Base-by-base conservation (phyloP, 169 alveolate genomes). In the Plasmodium gaboni region DNA sequence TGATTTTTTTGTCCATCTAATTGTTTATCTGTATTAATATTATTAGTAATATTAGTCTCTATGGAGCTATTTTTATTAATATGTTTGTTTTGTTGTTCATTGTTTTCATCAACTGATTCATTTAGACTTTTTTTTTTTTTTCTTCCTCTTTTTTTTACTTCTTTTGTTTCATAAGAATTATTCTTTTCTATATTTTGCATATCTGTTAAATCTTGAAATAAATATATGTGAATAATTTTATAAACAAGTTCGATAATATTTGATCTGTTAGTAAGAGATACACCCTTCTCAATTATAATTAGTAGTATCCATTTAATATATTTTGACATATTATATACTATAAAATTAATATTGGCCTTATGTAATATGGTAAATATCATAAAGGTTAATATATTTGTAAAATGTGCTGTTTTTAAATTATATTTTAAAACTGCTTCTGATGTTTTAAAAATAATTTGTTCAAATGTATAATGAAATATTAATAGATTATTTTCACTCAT, bases 221-320 rank as follows among this genome's bases (percentile, higher is more conserved):
- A 73, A 19, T 83, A 83, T 46, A 83, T 70, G 7, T 83, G 91
- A 12, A 83, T 70, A 6, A 83, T 69, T 68, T 70, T 67, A 26
- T 57, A 69, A 0, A 83, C 63, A 10, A 83, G 55, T 13, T 83
- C 86, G 19, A 83, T 51, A 19, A 83, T 83, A 26, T 83, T 67
- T 1, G 91, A 83, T 9, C 86, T 46, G 64, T 63, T 83, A 2
- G 91, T 83, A n/a, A 83, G 5, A 5, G 50, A 73, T 10, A 69
- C 10, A 24, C 91, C 96, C 78, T 93, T 91, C 64, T 93, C 96
- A 53, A 93, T 93, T 9, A 92, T 91, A 42, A 93, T 74, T 5
- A 93, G 87, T 15, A 93, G 55, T 1, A 93, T 61, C 93, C 95
- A 93, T 59, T 93, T 93, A 53, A 93, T 76, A 50, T 93, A 93